These are phyloP conservation scores for Geosmithia flava DNA, from an alignment of 2,329 filamentous ascomycete species.

Conservation along the genomic window DNA sequence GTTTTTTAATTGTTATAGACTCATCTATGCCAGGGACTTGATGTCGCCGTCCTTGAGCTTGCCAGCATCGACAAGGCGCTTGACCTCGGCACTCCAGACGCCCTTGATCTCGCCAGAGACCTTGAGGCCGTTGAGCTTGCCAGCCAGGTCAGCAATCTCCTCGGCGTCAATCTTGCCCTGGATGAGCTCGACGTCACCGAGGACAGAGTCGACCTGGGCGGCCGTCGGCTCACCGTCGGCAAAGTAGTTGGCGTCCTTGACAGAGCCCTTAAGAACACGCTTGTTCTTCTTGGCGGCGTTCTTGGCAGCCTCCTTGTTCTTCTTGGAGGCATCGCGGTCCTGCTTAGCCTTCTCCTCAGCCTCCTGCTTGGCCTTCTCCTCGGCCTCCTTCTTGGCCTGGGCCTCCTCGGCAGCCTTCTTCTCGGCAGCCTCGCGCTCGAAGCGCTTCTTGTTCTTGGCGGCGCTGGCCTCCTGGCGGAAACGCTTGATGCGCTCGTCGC, in stretches of 20 bases:
- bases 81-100: slow-evolving; percentile 67
- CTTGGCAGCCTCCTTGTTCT: slow-evolving; percentile 97
- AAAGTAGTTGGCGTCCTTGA: slow-evolving; percentile 99
- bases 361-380: slow-evolving; percentile 66
- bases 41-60: slow-evolving; percentile 78
- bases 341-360: slow-evolving; percentile 80
- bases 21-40: slow-evolving; percentile 51
- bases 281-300: slow-evolving; percentile 99
- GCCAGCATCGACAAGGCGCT: slow-evolving; percentile 65
- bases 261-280: slow-evolving; percentile 82
- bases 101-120: slow-evolving; percentile 75
- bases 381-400: slow-evolving; percentile 69
- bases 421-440: slow-evolving; percentile 84
- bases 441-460: slow-evolving; percentile 88
- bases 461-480: slow-evolving; percentile 89
- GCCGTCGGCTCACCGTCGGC: slow-evolving; percentile 61
- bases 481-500: slow-evolving; percentile 92
- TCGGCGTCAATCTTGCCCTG: slow-evolving; percentile 84
- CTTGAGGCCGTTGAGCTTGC: slow-evolving; percentile 68
- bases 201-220: slow-evolving; percentile 66
- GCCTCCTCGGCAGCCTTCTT: slow-evolving; percentile 81
- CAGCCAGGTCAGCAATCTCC: slow-evolving; percentile 74
- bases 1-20: background rate
- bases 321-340: slow-evolving; percentile 75
- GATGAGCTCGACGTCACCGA: slow-evolving; percentile 76